Percentiles rank a stretch among this genome's conserved stretches.
These are phyloP conservation scores for Penicillium aurantiogriseum DNA, from an alignment of 2,329 filamentous ascomycete genomes.

Conservation along the genomic window DNA sequence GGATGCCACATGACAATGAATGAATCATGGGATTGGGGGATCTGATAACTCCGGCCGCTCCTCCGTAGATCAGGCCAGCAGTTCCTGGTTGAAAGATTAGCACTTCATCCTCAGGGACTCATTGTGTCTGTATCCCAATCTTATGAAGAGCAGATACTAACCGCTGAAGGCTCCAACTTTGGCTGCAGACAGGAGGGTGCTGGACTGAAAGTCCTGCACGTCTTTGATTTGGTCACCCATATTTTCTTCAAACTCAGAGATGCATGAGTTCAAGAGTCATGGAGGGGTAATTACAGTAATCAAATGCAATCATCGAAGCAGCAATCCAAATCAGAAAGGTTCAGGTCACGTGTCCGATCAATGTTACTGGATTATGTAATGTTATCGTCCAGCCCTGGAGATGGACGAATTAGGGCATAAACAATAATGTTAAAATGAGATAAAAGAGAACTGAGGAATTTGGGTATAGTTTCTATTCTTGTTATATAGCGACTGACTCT, in stretches of 20 bases:
- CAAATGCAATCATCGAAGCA: not conserved
- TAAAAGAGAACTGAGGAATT: not conserved
- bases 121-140: not conserved
- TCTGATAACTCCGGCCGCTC: slow-evolving; percentile 68
- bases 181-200: slow-evolving; percentile 44
- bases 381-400: not conserved
- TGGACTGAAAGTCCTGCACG: slow-evolving; percentile 17
- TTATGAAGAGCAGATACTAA: slow-evolving; percentile 35
- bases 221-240: slow-evolving; percentile 29
- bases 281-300: not conserved
- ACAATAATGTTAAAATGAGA: not conserved
- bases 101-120: not conserved
- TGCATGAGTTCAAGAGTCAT: slow-evolving; percentile 9
- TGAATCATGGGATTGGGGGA: slow-evolving; percentile 66
- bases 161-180: slow-evolving; percentile 61
- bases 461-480: not conserved
- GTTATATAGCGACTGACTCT: too few relatives aligned
- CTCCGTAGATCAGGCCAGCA: slow-evolving; percentile 63
- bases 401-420: not conserved
- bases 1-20: slow-evolving; percentile 68
- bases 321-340: slow-evolving; percentile 1
- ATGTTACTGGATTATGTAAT: slow-evolving; percentile 16
- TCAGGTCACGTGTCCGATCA: slow-evolving; percentile 5
- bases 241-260: slow-evolving; percentile 15
- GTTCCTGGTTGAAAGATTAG: slow-evolving; percentile 22